Evolutionary conservation across 2,329 filamentous ascomycete species (phyloP).

Genomic region (Trichoderma harzianum): DNA sequence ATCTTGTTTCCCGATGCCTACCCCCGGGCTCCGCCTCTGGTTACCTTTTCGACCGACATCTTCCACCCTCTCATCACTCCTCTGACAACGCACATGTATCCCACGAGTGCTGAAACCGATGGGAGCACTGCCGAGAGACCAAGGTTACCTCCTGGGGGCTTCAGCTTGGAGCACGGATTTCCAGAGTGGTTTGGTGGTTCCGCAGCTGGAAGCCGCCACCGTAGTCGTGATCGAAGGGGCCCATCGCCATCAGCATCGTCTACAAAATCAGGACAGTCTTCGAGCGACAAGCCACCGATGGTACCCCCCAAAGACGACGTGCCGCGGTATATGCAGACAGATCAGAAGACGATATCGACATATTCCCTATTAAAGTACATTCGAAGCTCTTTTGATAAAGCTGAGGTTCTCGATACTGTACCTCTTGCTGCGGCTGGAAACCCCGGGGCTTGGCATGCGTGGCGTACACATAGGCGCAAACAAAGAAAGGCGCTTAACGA

Average conservation of each 20-base stretch:
- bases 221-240: slow-evolving; percentile 38
- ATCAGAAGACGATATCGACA: slow-evolving; percentile 48
- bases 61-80: slow-evolving; percentile 94
- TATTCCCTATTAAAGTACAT: slow-evolving; percentile 77
- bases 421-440: slow-evolving; percentile 83
- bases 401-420: slow-evolving; percentile 70
- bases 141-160: slow-evolving; percentile 79
- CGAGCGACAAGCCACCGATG: slow-evolving; percentile 32
- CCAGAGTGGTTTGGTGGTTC: slow-evolving; percentile 79
- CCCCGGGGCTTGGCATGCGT: slow-evolving; percentile 89
- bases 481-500: slow-evolving; percentile 26
- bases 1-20: slow-evolving; percentile 82
- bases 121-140: slow-evolving; percentile 83
- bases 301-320: slow-evolving; percentile 28
- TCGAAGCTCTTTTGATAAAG: slow-evolving; percentile 75
- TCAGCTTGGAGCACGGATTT: slow-evolving; percentile 87
- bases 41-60: slow-evolving; percentile 88
- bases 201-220: slow-evolving; percentile 38
- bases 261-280: slow-evolving; percentile 18
- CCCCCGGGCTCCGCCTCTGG: slow-evolving; percentile 72
- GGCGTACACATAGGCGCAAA: slow-evolving; percentile 65
- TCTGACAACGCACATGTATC: slow-evolving; percentile 91
- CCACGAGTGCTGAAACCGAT: slow-evolving; percentile 69
- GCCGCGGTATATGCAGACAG: slow-evolving; percentile 41
- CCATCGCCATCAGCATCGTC: slow-evolving; percentile 24